Evolutionary conservation across 2,329 filamentous ascomycete species (phyloP), one percentile per base, ranked within the genome.

Genomic region (Botrytis byssoidea): DNA sequence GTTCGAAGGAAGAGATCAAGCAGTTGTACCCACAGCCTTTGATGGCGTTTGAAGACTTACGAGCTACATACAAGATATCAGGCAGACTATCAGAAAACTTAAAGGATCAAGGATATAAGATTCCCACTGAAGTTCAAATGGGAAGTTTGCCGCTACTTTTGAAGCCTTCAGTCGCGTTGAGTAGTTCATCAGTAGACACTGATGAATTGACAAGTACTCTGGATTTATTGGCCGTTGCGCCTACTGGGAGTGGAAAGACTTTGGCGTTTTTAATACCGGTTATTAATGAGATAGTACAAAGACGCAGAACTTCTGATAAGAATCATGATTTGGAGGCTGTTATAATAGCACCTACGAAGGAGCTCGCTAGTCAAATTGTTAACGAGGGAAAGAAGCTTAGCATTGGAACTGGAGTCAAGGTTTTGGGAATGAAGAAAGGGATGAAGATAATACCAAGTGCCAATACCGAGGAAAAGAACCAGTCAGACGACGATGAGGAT

Each of bases 171-270:
- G 84, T 82, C 73, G 88, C 88, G 0, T 82, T 90, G 44, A 74
- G 80, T n/a, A 79, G 81, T 61, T 78, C 81, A 32, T 80, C 80
- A 20, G 81, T 81, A 6, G 82, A 78, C 3, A 72, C 76, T 32
- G 75, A 75, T 73, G 72, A 74, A 61, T 82, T 83, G 32, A 68
- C 48, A 14, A 60, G 66, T 12, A 71, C 77, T 64, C 85, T 95
- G 7, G 91, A 99, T 84, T 89, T 99, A 57, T 83, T 99, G 76
- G 93, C 93, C 0, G 90, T 98, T 61, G 96, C 96, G 4, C 96
- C 96, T 1, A 99, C 96, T 0, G 96, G 96, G 37, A 98, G 95
- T 81, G 96, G 96, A 63, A 99, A 99, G 85, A 99, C 96, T 0
- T 85, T 99, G 76, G 94, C 94, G 29, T 99, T 98, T 79, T 83